Percentiles rank a stretch among this genome's conserved stretches.
Evolutionary conservation across 192 early-diverging fungal genomes (phyloP).

Genomic region (Obelidium mucronatum): DNA sequence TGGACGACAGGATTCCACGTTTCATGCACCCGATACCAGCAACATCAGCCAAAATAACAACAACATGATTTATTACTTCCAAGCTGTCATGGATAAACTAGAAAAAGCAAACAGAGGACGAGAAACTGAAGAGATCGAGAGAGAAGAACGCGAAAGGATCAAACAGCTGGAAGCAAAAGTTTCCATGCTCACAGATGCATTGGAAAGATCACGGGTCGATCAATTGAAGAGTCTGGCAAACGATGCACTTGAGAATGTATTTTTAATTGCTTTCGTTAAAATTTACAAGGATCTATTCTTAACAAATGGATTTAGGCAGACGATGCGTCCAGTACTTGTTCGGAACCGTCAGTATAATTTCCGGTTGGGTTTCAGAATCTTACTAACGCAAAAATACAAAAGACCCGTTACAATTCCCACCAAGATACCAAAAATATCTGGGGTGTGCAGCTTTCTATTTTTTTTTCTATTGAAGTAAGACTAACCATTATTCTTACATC

Average conservation of each 20-base stretch:
- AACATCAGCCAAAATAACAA: not conserved
- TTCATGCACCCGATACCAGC: too few species aligned
- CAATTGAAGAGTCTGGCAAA: not conserved
- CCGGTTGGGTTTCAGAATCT: not conserved
- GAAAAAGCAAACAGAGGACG: not conserved
- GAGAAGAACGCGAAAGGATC: not conserved
- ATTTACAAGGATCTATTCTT: not conserved
- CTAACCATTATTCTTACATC: not conserved
- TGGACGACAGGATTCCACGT: not conserved
- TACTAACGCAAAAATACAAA: not conserved
- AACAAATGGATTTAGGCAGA: not conserved
- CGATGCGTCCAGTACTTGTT: not conserved
- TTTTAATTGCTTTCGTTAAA: not conserved
- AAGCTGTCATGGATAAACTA: constrained; percentile 28
- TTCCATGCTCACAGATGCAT: not conserved
- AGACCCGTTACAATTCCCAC: constrained; percentile 1
- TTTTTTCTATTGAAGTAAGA: not conserved
- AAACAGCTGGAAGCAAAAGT: constrained; percentile 1
- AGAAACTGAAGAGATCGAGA: not conserved
- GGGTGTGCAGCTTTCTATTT: not conserved
- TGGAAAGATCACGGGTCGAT: not conserved
- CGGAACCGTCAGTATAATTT: not conserved
- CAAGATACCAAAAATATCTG: constrained; percentile 13
- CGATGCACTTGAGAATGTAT: not conserved
- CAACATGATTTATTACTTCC: constrained; percentile 31